Evolutionary conservation across 306 rosid species (phyloP).

Genomic region (Dryas alaskensis): DNA sequence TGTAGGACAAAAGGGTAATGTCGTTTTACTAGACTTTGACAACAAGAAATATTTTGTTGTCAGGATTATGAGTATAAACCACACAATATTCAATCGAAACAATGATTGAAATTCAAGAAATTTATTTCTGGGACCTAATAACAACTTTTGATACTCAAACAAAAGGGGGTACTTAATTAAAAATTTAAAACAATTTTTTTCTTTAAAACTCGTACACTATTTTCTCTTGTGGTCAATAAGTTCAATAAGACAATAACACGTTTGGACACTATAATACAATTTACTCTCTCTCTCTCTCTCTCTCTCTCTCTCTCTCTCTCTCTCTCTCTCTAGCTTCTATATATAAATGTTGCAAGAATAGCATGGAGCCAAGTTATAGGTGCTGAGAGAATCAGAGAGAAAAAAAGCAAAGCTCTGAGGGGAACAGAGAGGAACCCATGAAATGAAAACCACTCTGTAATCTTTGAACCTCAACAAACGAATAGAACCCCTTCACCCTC

Average conservation of each 20-base stretch:
- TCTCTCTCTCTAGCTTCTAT: constrained; percentile 11
- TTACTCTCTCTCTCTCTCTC: background rate
- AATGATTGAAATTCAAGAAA: too few relatives aligned
- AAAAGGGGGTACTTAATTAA: background rate
- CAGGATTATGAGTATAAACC: too few relatives aligned
- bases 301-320: background rate
- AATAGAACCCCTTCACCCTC: constrained; percentile 16
- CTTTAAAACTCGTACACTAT: too few relatives aligned
- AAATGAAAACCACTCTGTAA: constrained; percentile 29
- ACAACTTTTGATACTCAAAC: background rate
- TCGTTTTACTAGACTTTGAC: too few relatives aligned
- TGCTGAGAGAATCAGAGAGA: constrained; percentile 2
- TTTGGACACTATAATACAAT: background rate
- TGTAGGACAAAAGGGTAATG: too few relatives aligned
- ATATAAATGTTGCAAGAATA: constrained; percentile 44
- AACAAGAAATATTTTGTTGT: too few relatives aligned
- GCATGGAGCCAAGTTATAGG: constrained; percentile 22
- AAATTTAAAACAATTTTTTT: background rate
- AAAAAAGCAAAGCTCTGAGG: background rate
- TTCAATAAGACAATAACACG: background rate
- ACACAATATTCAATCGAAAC: too few relatives aligned
- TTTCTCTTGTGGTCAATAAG: constrained; percentile 2
- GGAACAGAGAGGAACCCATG: background rate
- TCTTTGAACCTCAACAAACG: constrained; percentile 16
- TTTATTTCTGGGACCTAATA: background rate